Evolutionary conservation across 441 rosid genomes (phyloP), one percentile per base, ranked within the genome.

Genomic region (Caryocar brasiliense): DNA sequence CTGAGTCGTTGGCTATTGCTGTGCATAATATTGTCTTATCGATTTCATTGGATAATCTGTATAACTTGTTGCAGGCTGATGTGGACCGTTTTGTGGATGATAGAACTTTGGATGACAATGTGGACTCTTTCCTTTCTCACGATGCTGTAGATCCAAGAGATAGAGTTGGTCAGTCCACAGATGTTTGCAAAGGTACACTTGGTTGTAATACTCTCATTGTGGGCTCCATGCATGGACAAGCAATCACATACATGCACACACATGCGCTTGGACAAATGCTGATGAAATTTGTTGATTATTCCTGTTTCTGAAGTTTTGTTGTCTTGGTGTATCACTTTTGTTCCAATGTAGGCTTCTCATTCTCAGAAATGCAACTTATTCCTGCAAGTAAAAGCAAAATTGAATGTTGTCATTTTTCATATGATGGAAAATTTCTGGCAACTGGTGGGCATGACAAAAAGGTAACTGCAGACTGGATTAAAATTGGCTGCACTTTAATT

Each of bases 391-490:
- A 51, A 26, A 66, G 55, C 53, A 61, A 78, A 65, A 45, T 80
- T 51, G 82, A 80, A 55, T 74, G 79, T 55, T 82, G 90, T 41
- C 80, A 85, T 64, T 85, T 82, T 73, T 85, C 95, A 26, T 60
- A 80, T 0, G 79, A 82, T 56, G 95, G 95, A 42, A 78, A 85
- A 54, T 61, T 82, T 58, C 83, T 85, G 34, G 90, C 84, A 33
- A 72, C 85, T 51, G 87, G 87, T 20, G 87, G 90, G 13, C 77
- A 71, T 55, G 87, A 82, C 60, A 80, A 69, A 56, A 80, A 59
- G 83, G 95, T 82, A 47, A 33, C 13, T 22, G 11, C 14, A 37
- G 15, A 17, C 15, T 26, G 15, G 7, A 25, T 27, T 25, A 38
- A 26, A 6, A 20, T 15, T 40, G 30, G 7, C 34, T 5, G 14